phyloP scores from a whole-genome alignment of 768 basidiomycete genomes.

The Galerina sulciceps region DNA sequence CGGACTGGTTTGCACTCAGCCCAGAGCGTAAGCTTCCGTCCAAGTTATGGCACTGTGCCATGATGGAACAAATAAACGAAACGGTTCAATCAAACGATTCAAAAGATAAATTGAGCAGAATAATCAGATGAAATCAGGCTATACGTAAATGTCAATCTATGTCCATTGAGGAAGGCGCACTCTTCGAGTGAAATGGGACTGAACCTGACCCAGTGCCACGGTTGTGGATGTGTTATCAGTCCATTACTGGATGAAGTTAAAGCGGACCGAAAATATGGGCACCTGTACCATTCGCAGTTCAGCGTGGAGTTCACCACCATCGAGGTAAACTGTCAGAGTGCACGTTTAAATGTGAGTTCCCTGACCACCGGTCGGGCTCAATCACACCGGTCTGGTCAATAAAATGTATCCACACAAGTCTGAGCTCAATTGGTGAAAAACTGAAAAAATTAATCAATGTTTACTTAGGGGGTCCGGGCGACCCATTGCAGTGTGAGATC shows the following conservation, averaged over 20 bases:
- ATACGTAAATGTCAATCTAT: slow-evolving; percentile 17
- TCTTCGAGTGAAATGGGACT: neutral
- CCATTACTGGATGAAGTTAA: slow-evolving; percentile 4
- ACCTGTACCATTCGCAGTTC: slow-evolving; percentile 11
- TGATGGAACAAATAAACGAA: slow-evolving; percentile 21
- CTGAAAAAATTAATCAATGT: too few species aligned
- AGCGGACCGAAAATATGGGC: neutral
- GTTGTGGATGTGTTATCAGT: slow-evolving; percentile 4
- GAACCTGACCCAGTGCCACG: slow-evolving; percentile 7
- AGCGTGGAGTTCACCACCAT: slow-evolving; percentile 3
- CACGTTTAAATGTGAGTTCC: too few species aligned
- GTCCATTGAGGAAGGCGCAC: slow-evolving; percentile 14
- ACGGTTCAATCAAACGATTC: slow-evolving; percentile 12
- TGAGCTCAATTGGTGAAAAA: too few species aligned
- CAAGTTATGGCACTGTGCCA: slow-evolving; percentile 12
- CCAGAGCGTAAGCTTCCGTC: slow-evolving; percentile 10
- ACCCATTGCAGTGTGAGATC: too few species aligned
- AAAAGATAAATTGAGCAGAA: neutral
- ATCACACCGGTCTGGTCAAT: too few species aligned
- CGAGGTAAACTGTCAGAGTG: too few species aligned
- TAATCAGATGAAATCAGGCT: slow-evolving; percentile 1
- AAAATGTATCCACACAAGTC: too few species aligned
- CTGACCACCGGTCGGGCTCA: too few species aligned
- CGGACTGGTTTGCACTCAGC: slow-evolving; percentile 29
- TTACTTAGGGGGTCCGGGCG: too few species aligned